Conservation (phyloP, 2,329 filamentous ascomycete genomes). For the Zasmidium angulare region DNA sequence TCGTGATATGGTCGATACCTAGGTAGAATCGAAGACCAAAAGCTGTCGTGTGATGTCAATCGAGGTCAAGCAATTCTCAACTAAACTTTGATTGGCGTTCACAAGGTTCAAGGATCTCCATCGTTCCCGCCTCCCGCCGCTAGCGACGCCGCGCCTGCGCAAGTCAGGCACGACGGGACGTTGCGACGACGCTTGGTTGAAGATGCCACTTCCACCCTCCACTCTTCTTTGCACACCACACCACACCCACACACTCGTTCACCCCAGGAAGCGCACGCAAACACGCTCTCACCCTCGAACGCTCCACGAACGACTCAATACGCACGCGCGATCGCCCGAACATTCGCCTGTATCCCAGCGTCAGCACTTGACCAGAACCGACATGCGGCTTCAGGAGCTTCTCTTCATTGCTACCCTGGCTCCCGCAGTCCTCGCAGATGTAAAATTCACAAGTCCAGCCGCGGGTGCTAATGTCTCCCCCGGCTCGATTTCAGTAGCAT, state of each 20-base stretch:
- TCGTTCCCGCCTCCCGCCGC: too few species aligned
- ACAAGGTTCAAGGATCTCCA: too few species aligned
- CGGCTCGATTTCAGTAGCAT: conserved; percentile 55
- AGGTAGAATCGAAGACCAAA: too few species aligned
- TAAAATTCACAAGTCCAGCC: conserved; percentile 55
- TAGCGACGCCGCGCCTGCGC: too few species aligned
- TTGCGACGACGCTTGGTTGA: too few species aligned
- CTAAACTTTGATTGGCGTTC: too few species aligned
- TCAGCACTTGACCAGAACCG: background rate
- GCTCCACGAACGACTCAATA: background rate
- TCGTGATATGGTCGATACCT: too few species aligned
- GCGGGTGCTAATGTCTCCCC: conserved; percentile 52
- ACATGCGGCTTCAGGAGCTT: conserved; percentile 8
- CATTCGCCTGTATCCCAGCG: background rate
- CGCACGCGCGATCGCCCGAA: background rate
- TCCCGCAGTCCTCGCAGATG: conserved; percentile 45
- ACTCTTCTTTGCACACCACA: too few species aligned
- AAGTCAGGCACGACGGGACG: too few species aligned
- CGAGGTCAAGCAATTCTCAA: too few species aligned
- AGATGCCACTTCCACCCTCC: too few species aligned
- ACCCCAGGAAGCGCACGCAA: background rate
- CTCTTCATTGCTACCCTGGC: conserved; percentile 1
- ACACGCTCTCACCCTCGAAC: background rate
- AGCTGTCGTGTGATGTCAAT: too few species aligned
- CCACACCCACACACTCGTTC: background rate